Conservation (phyloP, 1,284 basidiomycete species). For the Cryptococcus sp. region DNA sequence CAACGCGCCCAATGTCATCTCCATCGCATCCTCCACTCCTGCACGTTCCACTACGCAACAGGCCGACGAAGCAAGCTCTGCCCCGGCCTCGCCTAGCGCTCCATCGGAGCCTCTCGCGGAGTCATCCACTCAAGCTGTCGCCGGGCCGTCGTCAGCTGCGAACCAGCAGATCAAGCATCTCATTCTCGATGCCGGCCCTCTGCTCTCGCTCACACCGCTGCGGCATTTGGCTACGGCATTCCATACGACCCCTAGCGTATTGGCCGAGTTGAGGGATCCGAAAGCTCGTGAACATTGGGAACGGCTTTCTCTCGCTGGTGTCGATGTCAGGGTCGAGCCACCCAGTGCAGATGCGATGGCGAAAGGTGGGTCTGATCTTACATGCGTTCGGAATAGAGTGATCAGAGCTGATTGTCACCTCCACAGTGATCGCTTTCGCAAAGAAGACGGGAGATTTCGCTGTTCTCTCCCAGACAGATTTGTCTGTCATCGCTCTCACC, state of each 20-base stretch:
- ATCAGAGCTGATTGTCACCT: not conserved
- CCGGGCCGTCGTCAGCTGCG: constrained; percentile 4
- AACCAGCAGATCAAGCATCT: constrained; percentile 64
- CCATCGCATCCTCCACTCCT: constrained; percentile 15
- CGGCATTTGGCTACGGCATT: constrained; percentile 79
- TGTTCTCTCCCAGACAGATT: constrained; percentile 87
- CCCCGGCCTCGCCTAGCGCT: not conserved
- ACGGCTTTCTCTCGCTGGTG: constrained; percentile 63
- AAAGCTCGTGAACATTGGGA: constrained; percentile 83
- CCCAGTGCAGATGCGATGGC: constrained; percentile 73
- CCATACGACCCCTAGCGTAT: constrained; percentile 83
- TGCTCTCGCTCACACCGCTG: constrained; percentile 81
- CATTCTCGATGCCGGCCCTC: constrained; percentile 87
- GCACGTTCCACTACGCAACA: not conserved
- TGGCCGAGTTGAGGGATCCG: constrained; percentile 84
- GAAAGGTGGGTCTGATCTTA: constrained; percentile 63
- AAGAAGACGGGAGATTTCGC: constrained; percentile 97
- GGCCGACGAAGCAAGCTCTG: no score
- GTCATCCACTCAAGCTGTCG: not conserved
- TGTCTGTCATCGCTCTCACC: constrained; percentile 87
- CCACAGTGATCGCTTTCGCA: constrained; percentile 79
- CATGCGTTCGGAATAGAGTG: not conserved
- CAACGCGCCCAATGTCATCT: constrained; percentile 19
- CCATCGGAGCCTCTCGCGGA: not conserved
- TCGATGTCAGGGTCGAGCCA: constrained; percentile 70